A percentile compares a stretch with the other conserved stretches of the same genome.
Conservation (phyloP, 164 flowering plant species). For the Vitis rotundifolia region DNA sequence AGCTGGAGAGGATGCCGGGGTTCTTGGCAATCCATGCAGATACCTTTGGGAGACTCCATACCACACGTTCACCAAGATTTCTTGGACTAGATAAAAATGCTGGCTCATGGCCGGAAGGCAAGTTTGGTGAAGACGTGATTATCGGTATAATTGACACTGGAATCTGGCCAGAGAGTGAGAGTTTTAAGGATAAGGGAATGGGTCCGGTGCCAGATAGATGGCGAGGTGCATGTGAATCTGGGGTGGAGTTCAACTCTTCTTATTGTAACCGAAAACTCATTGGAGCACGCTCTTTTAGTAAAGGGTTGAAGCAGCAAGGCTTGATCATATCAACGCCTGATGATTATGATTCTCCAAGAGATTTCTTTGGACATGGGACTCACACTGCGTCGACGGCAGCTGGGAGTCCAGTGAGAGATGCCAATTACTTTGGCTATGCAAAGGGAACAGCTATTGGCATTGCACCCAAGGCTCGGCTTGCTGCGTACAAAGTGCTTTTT, state of each 20-base stretch:
- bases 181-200: no score
- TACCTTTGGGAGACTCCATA: constrained; percentile 14
- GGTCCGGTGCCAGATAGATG: no score
- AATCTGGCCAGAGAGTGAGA: no score
- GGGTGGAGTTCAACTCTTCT: no score
- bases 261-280: no score
- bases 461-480: constrained; percentile 35
- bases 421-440: constrained; percentile 37
- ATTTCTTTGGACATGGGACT: constrained; percentile 38
- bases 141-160: no score
- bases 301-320: no score
- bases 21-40: constrained; percentile 3
- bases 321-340: neutral
- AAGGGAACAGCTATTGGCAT: constrained; percentile 41
- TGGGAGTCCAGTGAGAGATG: constrained; percentile 22
- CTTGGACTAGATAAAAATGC: no score
- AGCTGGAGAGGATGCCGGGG: constrained; percentile 4
- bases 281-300: no score
- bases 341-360: constrained; percentile 49
- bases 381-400: constrained; percentile 46
- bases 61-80: constrained; percentile 1
- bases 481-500: constrained; percentile 46
- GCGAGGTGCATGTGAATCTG: no score
- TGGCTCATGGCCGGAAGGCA: no score
- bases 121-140: no score